phyloP scores from a whole-genome alignment of 352 stramenopile species.

The Phytophthora boehmeriae region DNA sequence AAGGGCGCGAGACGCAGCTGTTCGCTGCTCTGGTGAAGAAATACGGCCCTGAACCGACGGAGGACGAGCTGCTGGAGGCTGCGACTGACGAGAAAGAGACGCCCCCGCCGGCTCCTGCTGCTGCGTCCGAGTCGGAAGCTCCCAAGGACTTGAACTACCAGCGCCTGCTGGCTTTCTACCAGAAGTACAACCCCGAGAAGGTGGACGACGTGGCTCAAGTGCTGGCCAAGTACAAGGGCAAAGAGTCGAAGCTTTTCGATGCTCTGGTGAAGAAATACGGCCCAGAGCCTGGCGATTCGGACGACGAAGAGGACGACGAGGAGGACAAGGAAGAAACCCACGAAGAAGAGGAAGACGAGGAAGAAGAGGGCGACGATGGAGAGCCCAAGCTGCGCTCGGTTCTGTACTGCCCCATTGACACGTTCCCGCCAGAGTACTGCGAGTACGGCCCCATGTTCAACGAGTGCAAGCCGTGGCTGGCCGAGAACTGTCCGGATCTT shows the following conservation, averaged over 20 bases:
- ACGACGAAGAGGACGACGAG: slow-evolving; percentile 65
- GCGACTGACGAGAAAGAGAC: slow-evolving; percentile 8
- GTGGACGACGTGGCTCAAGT: slow-evolving; percentile 63
- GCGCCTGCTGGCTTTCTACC: slow-evolving; percentile 78
- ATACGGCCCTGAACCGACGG: slow-evolving; percentile 76
- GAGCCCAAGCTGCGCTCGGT: slow-evolving; percentile 64
- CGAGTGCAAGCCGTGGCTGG: slow-evolving; percentile 85
- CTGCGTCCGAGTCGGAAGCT: slow-evolving; percentile 23
- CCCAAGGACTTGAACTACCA: slow-evolving; percentile 64
- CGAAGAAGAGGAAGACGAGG: slow-evolving; percentile 48
- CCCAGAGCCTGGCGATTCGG: slow-evolving; percentile 75
- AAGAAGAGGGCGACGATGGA: slow-evolving; percentile 42
- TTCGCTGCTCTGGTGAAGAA: slow-evolving; percentile 84
- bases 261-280: slow-evolving; percentile 88
- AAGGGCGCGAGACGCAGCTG: slow-evolving; percentile 73
- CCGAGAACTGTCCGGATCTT: slow-evolving; percentile 72
- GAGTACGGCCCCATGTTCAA: slow-evolving; percentile 88
- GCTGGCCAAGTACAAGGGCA: slow-evolving; percentile 83
- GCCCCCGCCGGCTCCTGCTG: not conserved
- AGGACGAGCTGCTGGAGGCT: slow-evolving; percentile 46
- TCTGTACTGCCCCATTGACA: slow-evolving; percentile 87
- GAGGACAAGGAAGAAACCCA: slow-evolving; percentile 43
- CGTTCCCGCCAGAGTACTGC: slow-evolving; percentile 84
- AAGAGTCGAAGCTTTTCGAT: slow-evolving; percentile 81
- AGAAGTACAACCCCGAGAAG: slow-evolving; percentile 87